These are phyloP conservation scores for Paecilomyces dactylethromorphus DNA, from an alignment of 2,329 filamentous ascomycete species.

Conservation along the genomic window DNA sequence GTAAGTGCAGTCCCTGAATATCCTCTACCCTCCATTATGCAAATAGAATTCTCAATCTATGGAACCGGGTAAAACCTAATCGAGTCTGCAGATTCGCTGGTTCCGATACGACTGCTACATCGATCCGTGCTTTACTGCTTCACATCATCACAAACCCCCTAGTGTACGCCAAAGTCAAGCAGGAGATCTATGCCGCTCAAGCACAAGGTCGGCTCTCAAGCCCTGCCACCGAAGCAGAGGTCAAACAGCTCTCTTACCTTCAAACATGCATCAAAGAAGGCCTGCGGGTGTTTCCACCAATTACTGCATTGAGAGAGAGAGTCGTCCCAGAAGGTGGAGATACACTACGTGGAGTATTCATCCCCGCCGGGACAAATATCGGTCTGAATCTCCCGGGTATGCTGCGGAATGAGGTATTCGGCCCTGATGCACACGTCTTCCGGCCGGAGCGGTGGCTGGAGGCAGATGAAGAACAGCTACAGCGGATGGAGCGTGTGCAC, in stretches of 20 bases:
- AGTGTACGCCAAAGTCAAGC: constrained; percentile 4
- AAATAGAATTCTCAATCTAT: not conserved
- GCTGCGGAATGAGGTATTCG: constrained; percentile 32
- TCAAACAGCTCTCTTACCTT: constrained; percentile 39
- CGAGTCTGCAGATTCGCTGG: constrained; percentile 6
- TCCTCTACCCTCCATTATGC: not conserved
- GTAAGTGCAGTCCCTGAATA: not conserved
- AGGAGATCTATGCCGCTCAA: constrained; percentile 10
- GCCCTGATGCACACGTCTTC: constrained; percentile 36
- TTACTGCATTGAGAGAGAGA: constrained; percentile 28
- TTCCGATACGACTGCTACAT: constrained; percentile 13
- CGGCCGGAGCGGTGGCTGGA: constrained; percentile 45
- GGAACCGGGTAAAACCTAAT: not conserved
- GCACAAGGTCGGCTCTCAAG: constrained; percentile 4
- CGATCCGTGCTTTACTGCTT: constrained; percentile 5
- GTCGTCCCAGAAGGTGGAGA: constrained; percentile 33
- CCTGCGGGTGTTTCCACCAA: constrained; percentile 40
- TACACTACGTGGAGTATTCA: constrained; percentile 29
- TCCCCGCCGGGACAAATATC: constrained; percentile 43
- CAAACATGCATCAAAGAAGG: constrained; percentile 46
- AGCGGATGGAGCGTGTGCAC: constrained; percentile 32
- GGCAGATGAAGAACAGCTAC: constrained; percentile 22
- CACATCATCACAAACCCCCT: constrained; percentile 1
- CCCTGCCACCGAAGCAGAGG: constrained; percentile 32
- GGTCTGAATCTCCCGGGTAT: constrained; percentile 36